A percentile compares a stretch with the other conserved stretches of the same genome.
Conservation (phyloP, 2,329 filamentous ascomycete species). For the Diaporthe sp. region DNA sequence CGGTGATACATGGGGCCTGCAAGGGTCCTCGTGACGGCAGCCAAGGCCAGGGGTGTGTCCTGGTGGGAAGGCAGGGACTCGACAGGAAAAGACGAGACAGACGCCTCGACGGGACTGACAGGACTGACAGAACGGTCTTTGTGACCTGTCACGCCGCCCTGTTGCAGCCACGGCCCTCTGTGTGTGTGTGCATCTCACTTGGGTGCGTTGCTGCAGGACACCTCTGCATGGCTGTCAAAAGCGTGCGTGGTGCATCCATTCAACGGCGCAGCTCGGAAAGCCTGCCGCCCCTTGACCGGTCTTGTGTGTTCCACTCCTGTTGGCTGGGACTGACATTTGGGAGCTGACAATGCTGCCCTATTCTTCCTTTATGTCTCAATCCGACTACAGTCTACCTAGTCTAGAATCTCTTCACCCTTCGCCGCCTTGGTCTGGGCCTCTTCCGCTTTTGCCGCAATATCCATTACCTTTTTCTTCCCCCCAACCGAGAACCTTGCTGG, state of each 20-base stretch:
- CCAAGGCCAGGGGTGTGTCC: constrained; percentile 10
- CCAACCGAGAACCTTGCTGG: neutral
- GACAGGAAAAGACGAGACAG: neutral
- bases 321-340: constrained; percentile 19
- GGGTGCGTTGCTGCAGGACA: constrained; percentile 31
- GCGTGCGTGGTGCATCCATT: constrained; percentile 22
- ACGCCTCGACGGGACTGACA: neutral
- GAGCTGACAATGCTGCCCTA: constrained; percentile 32
- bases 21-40: constrained; percentile 34
- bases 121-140: constrained; percentile 13
- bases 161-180: constrained; percentile 15
- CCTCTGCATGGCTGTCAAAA: constrained; percentile 30
- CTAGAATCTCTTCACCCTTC: neutral
- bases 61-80: neutral
- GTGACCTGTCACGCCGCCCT: constrained; percentile 26
- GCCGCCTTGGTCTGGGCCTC: neutral
- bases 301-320: constrained; percentile 32
- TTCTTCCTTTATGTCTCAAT: constrained; percentile 15
- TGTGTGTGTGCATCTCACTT: constrained; percentile 20
- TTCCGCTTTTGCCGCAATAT: neutral
- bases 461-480: neutral
- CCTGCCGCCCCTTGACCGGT: constrained; percentile 34
- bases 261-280: constrained; percentile 32
- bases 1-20: constrained; percentile 7
- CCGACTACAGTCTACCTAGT: neutral